Conservation (phyloP, 176 grass and related monocot species). For the Pharus latifolius region DNA sequence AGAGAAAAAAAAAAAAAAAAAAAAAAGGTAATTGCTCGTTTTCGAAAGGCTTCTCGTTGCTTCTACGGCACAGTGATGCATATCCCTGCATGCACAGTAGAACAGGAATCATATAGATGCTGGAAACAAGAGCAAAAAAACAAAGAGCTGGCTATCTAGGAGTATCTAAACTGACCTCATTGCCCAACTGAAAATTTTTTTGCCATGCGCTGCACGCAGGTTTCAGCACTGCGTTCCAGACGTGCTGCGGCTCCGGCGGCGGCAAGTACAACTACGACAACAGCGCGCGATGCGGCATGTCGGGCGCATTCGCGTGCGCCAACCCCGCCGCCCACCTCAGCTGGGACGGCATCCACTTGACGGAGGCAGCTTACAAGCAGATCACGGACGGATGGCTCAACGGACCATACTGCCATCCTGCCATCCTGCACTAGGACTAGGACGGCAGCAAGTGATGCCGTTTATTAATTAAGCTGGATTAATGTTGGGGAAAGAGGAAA, state of each 20-base stretch:
- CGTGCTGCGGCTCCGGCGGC: slow-evolving; percentile 48
- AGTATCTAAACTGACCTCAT: background rate
- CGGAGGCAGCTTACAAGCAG: slow-evolving; percentile 45
- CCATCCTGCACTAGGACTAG: slow-evolving; percentile 8
- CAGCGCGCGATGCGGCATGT: slow-evolving; percentile 32
- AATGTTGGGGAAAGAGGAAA: too few relatives aligned
- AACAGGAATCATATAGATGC: background rate
- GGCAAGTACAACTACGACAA: slow-evolving; percentile 63
- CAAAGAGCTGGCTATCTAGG: too few relatives aligned
- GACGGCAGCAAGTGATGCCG: too few relatives aligned
- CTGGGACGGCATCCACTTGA: slow-evolving; percentile 85
- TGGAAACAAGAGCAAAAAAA: background rate
- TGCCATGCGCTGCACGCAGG: slow-evolving; percentile 6
- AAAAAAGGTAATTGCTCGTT: too few relatives aligned
- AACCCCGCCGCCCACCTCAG: slow-evolving; percentile 44
- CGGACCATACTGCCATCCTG: slow-evolving; percentile 37
- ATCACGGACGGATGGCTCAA: slow-evolving; percentile 62
- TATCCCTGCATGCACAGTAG: too few relatives aligned
- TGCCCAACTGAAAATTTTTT: background rate
- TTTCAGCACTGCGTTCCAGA: slow-evolving; percentile 34
- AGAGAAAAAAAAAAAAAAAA: too few relatives aligned
- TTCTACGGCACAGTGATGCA: too few relatives aligned
- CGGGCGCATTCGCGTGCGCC: slow-evolving; percentile 36
- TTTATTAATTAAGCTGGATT: background rate
- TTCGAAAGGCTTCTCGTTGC: too few relatives aligned